Percentiles rank a stretch among this genome's conserved stretches.
These are phyloP conservation scores for Waltergamsia citrina DNA, from an alignment of 2,329 filamentous ascomycete species.

Conservation along the genomic window DNA sequence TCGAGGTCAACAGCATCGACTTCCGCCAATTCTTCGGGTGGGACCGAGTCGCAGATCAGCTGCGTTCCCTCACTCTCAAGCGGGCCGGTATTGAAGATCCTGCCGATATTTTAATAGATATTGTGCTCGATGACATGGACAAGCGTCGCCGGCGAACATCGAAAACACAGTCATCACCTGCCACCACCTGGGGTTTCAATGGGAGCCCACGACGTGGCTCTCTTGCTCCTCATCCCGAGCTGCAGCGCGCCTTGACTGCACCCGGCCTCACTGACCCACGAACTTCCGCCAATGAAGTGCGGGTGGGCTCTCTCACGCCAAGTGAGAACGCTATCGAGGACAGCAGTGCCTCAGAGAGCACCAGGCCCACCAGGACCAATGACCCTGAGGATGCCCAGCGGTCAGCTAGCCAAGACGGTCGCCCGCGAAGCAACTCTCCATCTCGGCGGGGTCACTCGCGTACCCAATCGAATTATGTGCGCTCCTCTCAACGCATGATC, in stretches of 20 bases:
- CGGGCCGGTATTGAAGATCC: constrained; percentile 83
- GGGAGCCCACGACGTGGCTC: constrained; percentile 54
- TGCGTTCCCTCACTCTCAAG: constrained; percentile 82
- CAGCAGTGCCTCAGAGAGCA: constrained; percentile 18
- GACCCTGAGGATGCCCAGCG: constrained; percentile 35
- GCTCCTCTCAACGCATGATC: constrained; percentile 65
- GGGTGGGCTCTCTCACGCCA: constrained; percentile 48
- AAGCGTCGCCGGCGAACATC: constrained; percentile 80
- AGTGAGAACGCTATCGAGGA: constrained; percentile 40
- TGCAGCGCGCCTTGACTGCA: constrained; percentile 58
- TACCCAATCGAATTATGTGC: constrained; percentile 56
- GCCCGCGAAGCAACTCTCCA: constrained; percentile 73
- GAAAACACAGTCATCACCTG: constrained; percentile 74
- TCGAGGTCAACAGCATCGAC: constrained; percentile 93
- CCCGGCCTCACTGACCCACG: constrained; percentile 48
- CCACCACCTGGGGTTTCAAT: constrained; percentile 54
- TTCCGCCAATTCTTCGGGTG: constrained; percentile 96
- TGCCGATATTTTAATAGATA: constrained; percentile 80
- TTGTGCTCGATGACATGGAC: constrained; percentile 94
- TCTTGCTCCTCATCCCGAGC: constrained; percentile 53
- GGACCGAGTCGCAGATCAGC: constrained; percentile 86
- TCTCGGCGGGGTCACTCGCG: constrained; percentile 67
- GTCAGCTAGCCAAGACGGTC: constrained; percentile 31
- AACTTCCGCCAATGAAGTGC: constrained; percentile 36
- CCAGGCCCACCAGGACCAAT: constrained; percentile 30